Evolutionary conservation across 208 protist species (phyloP).

Genomic region (Leishmania mexicana): DNA sequence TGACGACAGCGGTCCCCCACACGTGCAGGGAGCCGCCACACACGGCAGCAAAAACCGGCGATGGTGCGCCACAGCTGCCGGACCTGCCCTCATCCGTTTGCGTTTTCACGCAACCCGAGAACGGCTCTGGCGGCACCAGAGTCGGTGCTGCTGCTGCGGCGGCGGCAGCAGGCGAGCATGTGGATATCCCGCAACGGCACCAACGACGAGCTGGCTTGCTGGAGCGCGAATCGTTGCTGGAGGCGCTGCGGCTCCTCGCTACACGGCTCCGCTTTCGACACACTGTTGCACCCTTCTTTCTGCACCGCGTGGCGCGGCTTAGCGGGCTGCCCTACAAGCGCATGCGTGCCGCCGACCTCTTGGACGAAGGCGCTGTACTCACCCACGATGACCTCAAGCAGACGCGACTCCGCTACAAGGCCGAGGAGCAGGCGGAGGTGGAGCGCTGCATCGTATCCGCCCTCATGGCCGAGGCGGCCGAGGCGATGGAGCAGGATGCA

Average conservation of each 20-base stretch:
- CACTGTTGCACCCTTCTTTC: conserved; percentile 49
- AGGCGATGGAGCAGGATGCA: conserved; percentile 40
- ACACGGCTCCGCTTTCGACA: conserved; percentile 59
- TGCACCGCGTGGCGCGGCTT: conserved; percentile 70
- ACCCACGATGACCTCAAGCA: conserved; percentile 44
- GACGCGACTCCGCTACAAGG: conserved; percentile 43
- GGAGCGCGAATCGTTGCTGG: conserved; percentile 48
- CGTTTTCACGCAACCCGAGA: not conserved
- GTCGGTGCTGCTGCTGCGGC: not conserved
- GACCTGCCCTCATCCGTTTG: not conserved
- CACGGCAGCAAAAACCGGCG: not conserved
- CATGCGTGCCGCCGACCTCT: conserved; percentile 40
- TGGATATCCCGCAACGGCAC: not conserved
- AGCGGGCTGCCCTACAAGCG: conserved; percentile 72
- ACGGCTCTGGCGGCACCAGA: not conserved
- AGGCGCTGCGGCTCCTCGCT: conserved; percentile 45
- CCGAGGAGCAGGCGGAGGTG: conserved; percentile 51
- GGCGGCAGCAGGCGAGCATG: not conserved
- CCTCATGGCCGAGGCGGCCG: conserved; percentile 53
- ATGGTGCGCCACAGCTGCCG: not conserved
- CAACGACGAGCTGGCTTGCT: conserved; percentile 1
- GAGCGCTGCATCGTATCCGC: conserved; percentile 66
- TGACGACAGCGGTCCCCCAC: not conserved
- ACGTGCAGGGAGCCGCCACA: not conserved
- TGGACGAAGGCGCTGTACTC: conserved; percentile 37